Evolutionary conservation across 192 early-diverging fungal genomes (phyloP), one percentile per base, ranked within the genome.

Genomic region (Pilobolus umbonatus): DNA sequence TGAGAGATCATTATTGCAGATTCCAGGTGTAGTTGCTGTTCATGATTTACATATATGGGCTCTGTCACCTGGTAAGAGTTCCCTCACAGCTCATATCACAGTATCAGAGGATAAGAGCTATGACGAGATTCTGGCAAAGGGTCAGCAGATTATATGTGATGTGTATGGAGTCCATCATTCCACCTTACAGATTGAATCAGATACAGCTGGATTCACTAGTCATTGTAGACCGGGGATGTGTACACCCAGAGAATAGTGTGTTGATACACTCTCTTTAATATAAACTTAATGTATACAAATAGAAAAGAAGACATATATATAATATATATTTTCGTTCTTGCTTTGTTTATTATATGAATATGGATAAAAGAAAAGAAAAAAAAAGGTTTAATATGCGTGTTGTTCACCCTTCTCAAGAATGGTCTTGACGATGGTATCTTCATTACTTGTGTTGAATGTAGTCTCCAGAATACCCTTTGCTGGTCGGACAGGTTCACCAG

Each of bases 31-130:
- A 1, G 65, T 67, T 9, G 45, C 71, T 22, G 74, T 79, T 17
- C 80, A 82, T 35, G 80, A 82, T 53, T 51, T 82, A 11, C 80
- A 82, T 55, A 69, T 80, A 11, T 82, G 80, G 80, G 73, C 71
- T 19, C 61, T 82, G 44, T 75, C 79, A 5, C 68, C 78, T 26
- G 79, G 79, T 56, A 80, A 80, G 26, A 61, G 60, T 19, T 70
- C 75, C 2, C 50, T 77, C 15, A 72, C 64, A 5, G 63, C 64
- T 2, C 64, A 63, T 57, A 58, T 68, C 34, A 50, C 35, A 14
- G 22, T 66, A 45, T 69, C 43, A 52, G 15, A 63, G 54, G 30
- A 55, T 58, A 51, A 43, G 19, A 58, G 17, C 19, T 82, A 80
- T 49, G 68, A 79, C 49, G 60, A 73, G 6, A 73, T 82, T 26